Evolutionary conservation across 352 stramenopile species (phyloP).

Genomic region (Pythium plurisporium): DNA sequence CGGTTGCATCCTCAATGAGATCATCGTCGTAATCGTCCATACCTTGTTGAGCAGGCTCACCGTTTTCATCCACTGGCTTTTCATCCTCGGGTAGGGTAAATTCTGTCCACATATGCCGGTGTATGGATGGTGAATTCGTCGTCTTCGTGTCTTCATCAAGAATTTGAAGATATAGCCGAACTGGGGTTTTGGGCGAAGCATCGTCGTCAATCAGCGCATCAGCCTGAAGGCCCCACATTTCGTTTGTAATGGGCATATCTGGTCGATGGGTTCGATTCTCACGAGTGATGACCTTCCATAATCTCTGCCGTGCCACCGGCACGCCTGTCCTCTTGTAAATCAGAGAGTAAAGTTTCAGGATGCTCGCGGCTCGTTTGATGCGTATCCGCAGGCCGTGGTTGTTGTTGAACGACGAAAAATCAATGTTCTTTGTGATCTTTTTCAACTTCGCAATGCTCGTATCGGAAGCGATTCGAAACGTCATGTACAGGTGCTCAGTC

Average conservation of each 20-base stretch:
- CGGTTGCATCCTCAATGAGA: slow-evolving; percentile 8
- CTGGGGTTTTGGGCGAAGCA: slow-evolving; percentile 52
- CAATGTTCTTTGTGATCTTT: slow-evolving; percentile 66
- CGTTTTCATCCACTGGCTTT: not conserved
- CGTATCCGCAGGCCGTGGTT: slow-evolving; percentile 51
- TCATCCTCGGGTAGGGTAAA: slow-evolving; percentile 40
- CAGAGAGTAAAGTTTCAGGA: slow-evolving; percentile 61
- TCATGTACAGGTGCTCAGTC: slow-evolving; percentile 82
- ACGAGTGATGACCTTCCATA: slow-evolving; percentile 85
- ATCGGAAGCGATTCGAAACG: slow-evolving; percentile 72
- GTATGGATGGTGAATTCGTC: slow-evolving; percentile 15
- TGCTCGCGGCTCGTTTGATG: slow-evolving; percentile 53
- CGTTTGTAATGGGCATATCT: slow-evolving; percentile 45
- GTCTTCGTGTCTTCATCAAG: slow-evolving; percentile 13
- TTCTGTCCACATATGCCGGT: slow-evolving; percentile 57
- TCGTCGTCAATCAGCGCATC: slow-evolving; percentile 75
- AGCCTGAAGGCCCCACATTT: slow-evolving; percentile 38
- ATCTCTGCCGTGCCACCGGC: slow-evolving; percentile 50
- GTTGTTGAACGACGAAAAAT: slow-evolving; percentile 79
- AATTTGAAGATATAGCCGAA: slow-evolving; percentile 78
- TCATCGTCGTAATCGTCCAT: slow-evolving; percentile 20
- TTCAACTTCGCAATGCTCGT: slow-evolving; percentile 58
- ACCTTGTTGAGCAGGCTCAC: slow-evolving; percentile 5
- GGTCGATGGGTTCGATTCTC: slow-evolving; percentile 81
- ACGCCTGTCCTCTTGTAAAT: slow-evolving; percentile 65